Evolutionary conservation across 1,139 yeast genomes (phyloP), one percentile per base, ranked within the genome.

Genomic region (Pneumocystis wakefieldiae): DNA sequence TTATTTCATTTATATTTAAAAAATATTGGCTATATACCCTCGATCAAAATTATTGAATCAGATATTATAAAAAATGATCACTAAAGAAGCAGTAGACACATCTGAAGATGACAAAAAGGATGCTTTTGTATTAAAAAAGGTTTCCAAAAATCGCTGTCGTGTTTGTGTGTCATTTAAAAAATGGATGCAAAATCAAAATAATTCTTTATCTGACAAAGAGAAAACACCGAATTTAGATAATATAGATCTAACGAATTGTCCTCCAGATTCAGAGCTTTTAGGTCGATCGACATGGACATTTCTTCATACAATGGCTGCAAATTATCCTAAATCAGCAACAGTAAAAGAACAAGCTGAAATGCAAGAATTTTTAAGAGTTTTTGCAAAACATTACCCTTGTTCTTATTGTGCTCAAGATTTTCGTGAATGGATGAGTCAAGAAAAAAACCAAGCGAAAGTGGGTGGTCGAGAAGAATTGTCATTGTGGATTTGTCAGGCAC

Each of bases 271-370:
- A 12, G 86, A 81, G 62, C 79, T 80, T 66, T 75, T 92, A 7
- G 99, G 99, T 0, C 78, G 84, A 63, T 82, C 95, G 0, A 84
- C 97, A 2, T 92, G 99, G 99, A 89, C 96, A 0, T 79, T 92
- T 60, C 77, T 92, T 59, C 99, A 92, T 71, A 81, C 95, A 0
- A 81, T 91, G 66, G 97, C 97, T 0, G 97, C 97, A 2, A 82
- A 82, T 24, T 94, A 89, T 71, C 97, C 98, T 0, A 84, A 80
- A 53, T 73, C 71, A 0, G 95, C 98, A 0, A 72, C 81, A 5
- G 71, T 71, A 4, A 75, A 76, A 35, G 83, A 89, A 68, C 92
- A 91, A 73, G 71, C 74, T 12, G 95, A 90, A 67, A 81, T 92
- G 84, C 77, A 76, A 62, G 81, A 82, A 65, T 91, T 92, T 69